Evolutionary conservation across 2,329 filamentous ascomycete species (phyloP), one percentile per base, ranked within the genome.

Genomic region (Fusarium torreyae): DNA sequence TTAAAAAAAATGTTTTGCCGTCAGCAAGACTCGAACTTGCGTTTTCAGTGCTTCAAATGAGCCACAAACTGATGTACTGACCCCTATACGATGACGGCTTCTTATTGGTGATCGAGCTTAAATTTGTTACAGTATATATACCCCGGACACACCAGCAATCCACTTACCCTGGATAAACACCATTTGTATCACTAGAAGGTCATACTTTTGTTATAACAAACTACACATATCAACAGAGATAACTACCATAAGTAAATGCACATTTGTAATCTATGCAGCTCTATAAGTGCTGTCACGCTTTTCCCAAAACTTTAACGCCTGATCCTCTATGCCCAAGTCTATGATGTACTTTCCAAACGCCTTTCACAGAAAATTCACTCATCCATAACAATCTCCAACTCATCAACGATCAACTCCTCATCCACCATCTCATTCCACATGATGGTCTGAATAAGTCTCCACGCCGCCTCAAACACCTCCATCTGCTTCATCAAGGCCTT

Each of bases 21-120:
- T 71, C 57, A 69, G 54, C 60, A 65, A 68, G 69, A 71, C 65
- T 71, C 65, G 68, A 72, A 72, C 69, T 68, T 64, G 62, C 53
- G 69, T 71, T 72, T 71, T 54, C 68, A 71, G 68, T 66, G 68
- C 36, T 63, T 71, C 51, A 7, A 31, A 34, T 24, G 20, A 60
- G 44, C 68, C 62, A 71, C 62, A 73, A 68, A 69, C 69, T 71
- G 69, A 55, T 71, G 63, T 71, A 71, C 69, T 71, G 49, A 71
- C 69, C 69, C 66, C 69, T 72, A 72, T 71, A 72, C 63, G 69
- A 72, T 71, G 62, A 71, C 65, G 68, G 69, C 69, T 31, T 63
- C 10, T 44, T 17, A 48, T 62, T 68, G 63, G 40, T 66, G 53
- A 58, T 53, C 38, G 15, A 42, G 7, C 34, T 5, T 11, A 1